phyloP scores from a whole-genome alignment of 768 basidiomycete genomes.

The Rhizopogon vinicolor region DNA sequence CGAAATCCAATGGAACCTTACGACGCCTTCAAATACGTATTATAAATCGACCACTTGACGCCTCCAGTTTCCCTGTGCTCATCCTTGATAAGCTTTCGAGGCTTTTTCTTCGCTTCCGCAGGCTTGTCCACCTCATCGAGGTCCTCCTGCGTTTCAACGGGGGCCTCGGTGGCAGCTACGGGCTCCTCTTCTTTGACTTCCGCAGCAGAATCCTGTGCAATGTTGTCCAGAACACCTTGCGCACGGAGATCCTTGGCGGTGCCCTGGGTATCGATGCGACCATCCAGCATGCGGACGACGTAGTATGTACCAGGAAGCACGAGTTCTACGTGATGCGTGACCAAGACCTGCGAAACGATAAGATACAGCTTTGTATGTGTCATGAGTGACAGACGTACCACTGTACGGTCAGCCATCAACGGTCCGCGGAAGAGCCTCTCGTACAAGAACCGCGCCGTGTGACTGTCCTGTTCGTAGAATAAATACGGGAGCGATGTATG shows the following conservation, averaged over 20 bases:
- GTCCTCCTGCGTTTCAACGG: conserved; percentile 5
- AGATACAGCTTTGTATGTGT: background rate
- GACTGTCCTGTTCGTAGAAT: conserved; percentile 47
- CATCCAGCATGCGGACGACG: conserved; percentile 76
- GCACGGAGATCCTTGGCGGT: conserved; percentile 58
- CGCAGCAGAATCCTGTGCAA: conserved; percentile 49
- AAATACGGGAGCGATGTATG: background rate
- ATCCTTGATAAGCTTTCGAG: conserved; percentile 72
- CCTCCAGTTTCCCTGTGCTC: conserved; percentile 78
- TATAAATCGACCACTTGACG: conserved; percentile 74
- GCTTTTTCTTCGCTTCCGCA: conserved; percentile 42
- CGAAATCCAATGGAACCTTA: conserved; percentile 20
- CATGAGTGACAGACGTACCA: conserved; percentile 34
- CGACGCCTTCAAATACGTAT: conserved; percentile 69
- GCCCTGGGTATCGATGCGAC: conserved; percentile 74
- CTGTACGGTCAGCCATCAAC: conserved; percentile 62
- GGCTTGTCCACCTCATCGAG: background rate
- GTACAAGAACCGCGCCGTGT: conserved; percentile 59
- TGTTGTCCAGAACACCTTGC: conserved; percentile 56
- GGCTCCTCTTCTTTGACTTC: conserved; percentile 42
- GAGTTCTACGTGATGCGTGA: conserved; percentile 83
- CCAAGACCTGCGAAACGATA: conserved; percentile 43
- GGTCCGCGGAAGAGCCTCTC: conserved; percentile 65
- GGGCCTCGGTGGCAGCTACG: conserved; percentile 8
- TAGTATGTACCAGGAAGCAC: conserved; percentile 72